phyloP scores from a whole-genome alignment of 257 asterid species.

The Nicotiana otophora region DNA sequence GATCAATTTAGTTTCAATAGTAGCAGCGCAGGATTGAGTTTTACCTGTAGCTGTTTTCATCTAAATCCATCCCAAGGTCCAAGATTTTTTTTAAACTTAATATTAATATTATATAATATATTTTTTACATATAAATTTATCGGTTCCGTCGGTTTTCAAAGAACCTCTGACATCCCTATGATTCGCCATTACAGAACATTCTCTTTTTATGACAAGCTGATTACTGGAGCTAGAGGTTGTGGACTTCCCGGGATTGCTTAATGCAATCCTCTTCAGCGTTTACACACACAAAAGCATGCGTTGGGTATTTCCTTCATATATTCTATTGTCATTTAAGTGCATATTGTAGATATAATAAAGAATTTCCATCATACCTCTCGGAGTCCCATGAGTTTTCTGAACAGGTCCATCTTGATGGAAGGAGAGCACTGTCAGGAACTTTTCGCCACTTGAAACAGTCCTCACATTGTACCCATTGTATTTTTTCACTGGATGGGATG shows the following conservation, averaged over 20 bases:
- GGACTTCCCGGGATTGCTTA: background rate
- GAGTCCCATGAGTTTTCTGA: slow-evolving; percentile 59
- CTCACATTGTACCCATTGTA: slow-evolving; percentile 89
- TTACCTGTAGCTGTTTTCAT: no score
- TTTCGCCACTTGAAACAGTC: slow-evolving; percentile 94
- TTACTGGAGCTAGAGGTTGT: background rate
- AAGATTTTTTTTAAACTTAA: no score
- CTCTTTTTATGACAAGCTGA: background rate
- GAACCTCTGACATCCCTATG: background rate
- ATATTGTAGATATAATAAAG: background rate
- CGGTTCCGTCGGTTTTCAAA: no score
- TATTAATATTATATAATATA: no score
- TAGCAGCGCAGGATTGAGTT: no score
- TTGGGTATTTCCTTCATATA: background rate
- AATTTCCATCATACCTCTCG: slow-evolving; percentile 44
- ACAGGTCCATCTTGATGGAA: slow-evolving; percentile 81
- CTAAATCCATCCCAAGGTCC: no score
- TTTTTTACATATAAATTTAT: no score
- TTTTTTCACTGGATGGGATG: slow-evolving; percentile 34
- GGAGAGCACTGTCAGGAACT: slow-evolving; percentile 63
- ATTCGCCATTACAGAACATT: slow-evolving; percentile 1
- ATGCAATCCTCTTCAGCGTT: background rate
- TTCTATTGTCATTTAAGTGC: background rate
- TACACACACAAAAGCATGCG: background rate
- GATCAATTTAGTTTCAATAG: no score